Evolutionary conservation across 2,329 filamentous ascomycete genomes (phyloP).

Genomic region (Orbilia javanica): DNA sequence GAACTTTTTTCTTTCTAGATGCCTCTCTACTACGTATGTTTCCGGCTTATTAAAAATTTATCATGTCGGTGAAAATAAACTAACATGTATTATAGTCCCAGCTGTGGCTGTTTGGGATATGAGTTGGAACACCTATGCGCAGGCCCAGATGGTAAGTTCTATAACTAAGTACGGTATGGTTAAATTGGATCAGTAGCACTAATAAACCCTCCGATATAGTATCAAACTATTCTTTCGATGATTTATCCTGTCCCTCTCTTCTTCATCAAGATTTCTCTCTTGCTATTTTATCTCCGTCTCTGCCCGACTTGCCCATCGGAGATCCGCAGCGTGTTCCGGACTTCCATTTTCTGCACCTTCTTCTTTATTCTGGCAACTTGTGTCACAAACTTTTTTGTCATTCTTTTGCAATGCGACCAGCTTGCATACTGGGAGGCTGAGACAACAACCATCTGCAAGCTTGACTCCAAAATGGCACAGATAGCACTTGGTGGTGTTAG

Average conservation of each 20-base stretch:
- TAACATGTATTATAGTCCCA: slow-evolving; percentile 24
- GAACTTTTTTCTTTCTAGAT: slow-evolving; percentile 26
- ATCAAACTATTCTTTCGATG: slow-evolving; percentile 43
- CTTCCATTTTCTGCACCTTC: slow-evolving; percentile 46
- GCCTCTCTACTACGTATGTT: slow-evolving; percentile 30
- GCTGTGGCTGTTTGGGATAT: slow-evolving; percentile 51
- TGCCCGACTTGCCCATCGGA: slow-evolving; percentile 53
- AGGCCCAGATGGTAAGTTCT: slow-evolving; percentile 31
- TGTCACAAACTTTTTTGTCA: slow-evolving; percentile 40
- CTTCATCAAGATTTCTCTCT: slow-evolving; percentile 48
- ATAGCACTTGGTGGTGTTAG: slow-evolving; percentile 37
- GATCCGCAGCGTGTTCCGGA: slow-evolving; percentile 49
- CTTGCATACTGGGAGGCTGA: slow-evolving; percentile 54
- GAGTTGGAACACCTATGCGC: slow-evolving; percentile 47
- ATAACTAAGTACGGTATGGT: background rate
- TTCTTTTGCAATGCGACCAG: slow-evolving; percentile 48
- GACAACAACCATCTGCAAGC: slow-evolving; percentile 18
- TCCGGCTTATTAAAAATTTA: no score
- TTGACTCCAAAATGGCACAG: slow-evolving; percentile 44
- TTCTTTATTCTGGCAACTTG: slow-evolving; percentile 50
- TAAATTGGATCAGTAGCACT: background rate
- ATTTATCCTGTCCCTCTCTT: slow-evolving; percentile 49
- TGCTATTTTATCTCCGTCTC: slow-evolving; percentile 47
- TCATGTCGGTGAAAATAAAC: background rate
- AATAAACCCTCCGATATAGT: slow-evolving; percentile 1